Evolutionary conservation across 225 moss, liverwort and hornwort genomes (phyloP).

Genomic region (Physcomitrellopsis africana): DNA sequence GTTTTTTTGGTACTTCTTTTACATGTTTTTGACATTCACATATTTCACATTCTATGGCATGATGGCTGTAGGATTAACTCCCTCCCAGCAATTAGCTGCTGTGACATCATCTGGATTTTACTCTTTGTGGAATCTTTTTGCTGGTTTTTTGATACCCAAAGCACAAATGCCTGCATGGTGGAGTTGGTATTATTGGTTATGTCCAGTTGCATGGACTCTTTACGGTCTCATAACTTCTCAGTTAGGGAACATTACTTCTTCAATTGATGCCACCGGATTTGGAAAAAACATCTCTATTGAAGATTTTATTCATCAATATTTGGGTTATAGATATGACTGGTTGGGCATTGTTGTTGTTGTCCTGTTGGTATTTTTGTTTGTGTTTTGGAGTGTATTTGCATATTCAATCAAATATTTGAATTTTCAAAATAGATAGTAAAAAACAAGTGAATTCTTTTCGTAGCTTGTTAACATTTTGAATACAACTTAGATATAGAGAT

Average conservation of each 20-base stretch:
- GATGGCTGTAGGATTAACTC: constrained; percentile 51
- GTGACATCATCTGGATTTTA: constrained; percentile 48
- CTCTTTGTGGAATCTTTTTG: constrained; percentile 57
- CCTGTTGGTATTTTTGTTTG: constrained; percentile 31
- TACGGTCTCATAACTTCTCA: constrained; percentile 57
- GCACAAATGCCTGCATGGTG: constrained; percentile 54
- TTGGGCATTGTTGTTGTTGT: constrained; percentile 38
- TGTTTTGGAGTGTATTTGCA: constrained; percentile 49
- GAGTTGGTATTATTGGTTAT: constrained; percentile 57
- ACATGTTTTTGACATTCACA: constrained; percentile 48
- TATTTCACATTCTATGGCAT: constrained; percentile 53
- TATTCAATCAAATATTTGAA: constrained; percentile 49
- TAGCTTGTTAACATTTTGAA: no score
- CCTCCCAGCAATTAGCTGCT: constrained; percentile 44
- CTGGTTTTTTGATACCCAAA: constrained; percentile 48
- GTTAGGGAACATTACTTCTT: constrained; percentile 32
- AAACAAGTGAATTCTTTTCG: no score
- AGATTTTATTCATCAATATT: constrained; percentile 36
- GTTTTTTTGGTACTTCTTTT: constrained; percentile 50
- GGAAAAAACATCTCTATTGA: constrained; percentile 16
- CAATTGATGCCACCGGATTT: constrained; percentile 31
- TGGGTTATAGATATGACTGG: constrained; percentile 42
- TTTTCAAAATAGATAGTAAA: constrained; percentile 44
- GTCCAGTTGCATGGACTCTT: constrained; percentile 52
- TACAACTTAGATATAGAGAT: no score